Evolutionary conservation across 345 rosid genomes (phyloP), one percentile per base, ranked within the genome.

Genomic region (Camelina hispida): DNA sequence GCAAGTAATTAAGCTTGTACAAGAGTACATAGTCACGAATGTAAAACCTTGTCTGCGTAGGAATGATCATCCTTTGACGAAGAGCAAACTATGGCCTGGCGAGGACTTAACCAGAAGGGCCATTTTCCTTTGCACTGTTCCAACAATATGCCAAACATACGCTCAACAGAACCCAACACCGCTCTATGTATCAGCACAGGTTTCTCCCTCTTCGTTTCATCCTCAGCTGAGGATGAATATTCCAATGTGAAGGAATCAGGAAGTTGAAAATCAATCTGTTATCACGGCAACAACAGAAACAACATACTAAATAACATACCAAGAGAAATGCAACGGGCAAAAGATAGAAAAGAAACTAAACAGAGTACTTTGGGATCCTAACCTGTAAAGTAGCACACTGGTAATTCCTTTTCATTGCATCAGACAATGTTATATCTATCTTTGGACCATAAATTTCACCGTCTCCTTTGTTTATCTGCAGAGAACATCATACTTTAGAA

Each of bases 401-500:
- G 77, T 85, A 85, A 80, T 88, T 92, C 78, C 97, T 85, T 32
- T 87, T 88, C 81, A 88, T 72, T 20, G 93, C 96, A 82, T 89
- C 96, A 70, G 90, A 90, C 10, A 93, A 93, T 55, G 94, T 90
- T 43, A 88, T 93, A 66, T 93, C 96, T 69, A 93, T 90, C 82
- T 90, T 93, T 5, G 98, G 98, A 58, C 98, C 98, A 81, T 93
- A 88, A 73, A 91, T 88, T 63, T 93, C 98, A 14, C 98, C 96
- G 72, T 93, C 96, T 32, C 88, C 98, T 81, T 87, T 89, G 78
- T 90, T 75, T 35, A 83, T 64, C 98, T 88, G 87, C 44, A 54
- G 37, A 73, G 57, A 22, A 8, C 38, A 68, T 48, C 18, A 17
- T 30, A 32, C 43, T 66, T 66, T 1, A 50, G 62, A 68, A 52